These are phyloP conservation scores for Mrakiaceae sp. DNA, from an alignment of 1,284 basidiomycete species.

Conservation along the genomic window DNA sequence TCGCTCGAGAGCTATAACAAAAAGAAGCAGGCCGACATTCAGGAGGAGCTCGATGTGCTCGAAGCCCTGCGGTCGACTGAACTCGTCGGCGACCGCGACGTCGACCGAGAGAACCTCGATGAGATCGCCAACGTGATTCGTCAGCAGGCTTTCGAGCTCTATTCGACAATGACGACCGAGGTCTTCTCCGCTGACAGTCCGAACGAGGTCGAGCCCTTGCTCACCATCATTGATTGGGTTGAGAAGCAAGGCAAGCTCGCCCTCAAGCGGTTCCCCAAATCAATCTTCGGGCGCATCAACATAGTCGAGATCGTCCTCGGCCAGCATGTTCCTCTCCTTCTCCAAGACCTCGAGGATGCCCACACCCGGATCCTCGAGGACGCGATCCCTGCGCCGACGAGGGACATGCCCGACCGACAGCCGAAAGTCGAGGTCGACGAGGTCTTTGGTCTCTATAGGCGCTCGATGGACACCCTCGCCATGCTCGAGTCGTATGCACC, in stretches of 20 bases:
- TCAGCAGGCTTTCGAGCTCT: conserved; percentile 55
- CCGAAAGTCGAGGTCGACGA: conserved; percentile 75
- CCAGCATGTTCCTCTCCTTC: conserved; percentile 58
- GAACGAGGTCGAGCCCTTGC: conserved; percentile 63
- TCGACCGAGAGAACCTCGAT: conserved; percentile 54
- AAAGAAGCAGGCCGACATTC: conserved; percentile 55
- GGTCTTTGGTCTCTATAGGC: conserved; percentile 71
- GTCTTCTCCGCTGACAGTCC: conserved; percentile 50
- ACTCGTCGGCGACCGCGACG: conserved; percentile 52
- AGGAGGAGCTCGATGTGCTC: conserved; percentile 52
- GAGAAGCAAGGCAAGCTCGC: conserved; percentile 72
- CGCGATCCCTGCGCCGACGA: conserved; percentile 61
- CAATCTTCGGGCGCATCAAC: conserved; percentile 69
- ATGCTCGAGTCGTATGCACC: conserved; percentile 38
- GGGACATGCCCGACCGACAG: not conserved
- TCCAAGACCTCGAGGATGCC: conserved; percentile 62
- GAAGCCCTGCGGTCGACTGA: conserved; percentile 60
- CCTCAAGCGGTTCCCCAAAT: conserved; percentile 73
- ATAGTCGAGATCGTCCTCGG: conserved; percentile 66
- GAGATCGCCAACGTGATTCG: conserved; percentile 61
- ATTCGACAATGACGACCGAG: conserved; percentile 51
- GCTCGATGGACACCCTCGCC: conserved; percentile 27
- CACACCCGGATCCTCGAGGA: conserved; percentile 60
- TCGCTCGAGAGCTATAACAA: conserved; percentile 61
- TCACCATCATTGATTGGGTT: conserved; percentile 76